Percentiles rank a stretch among this genome's conserved stretches.
Conservation (phyloP, 371 early-diverging fungal genomes). For the Syncephalastrum contaminatum region DNA sequence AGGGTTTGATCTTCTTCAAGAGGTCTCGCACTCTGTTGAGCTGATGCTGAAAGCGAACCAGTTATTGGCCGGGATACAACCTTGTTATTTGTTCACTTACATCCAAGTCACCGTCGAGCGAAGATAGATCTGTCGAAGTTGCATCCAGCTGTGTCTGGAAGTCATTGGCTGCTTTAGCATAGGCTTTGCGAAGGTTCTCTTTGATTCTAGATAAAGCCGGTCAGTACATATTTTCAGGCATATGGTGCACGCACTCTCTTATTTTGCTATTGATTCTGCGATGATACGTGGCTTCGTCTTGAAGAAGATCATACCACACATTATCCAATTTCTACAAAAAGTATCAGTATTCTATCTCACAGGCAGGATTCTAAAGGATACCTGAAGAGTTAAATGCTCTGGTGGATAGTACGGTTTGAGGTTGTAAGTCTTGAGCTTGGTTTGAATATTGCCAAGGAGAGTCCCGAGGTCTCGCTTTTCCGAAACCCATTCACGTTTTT, state of each 20-base stretch:
- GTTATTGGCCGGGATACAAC: background rate
- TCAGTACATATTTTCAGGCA: background rate
- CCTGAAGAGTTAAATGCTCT: conserved; percentile 61
- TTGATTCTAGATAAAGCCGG: conserved; percentile 59
- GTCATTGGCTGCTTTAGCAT: conserved; percentile 77
- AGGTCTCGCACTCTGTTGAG: conserved; percentile 59
- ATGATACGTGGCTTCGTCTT: conserved; percentile 77
- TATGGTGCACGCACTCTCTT: conserved; percentile 58
- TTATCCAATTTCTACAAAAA: conserved; percentile 70
- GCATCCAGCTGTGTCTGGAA: conserved; percentile 67
- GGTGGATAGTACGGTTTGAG: conserved; percentile 84
- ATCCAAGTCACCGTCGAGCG: conserved; percentile 70
- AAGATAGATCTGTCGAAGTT: conserved; percentile 64
- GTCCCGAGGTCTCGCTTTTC: conserved; percentile 89
- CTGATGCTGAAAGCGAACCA: conserved; percentile 57
- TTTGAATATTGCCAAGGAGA: conserved; percentile 90
- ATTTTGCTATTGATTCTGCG: conserved; percentile 78
- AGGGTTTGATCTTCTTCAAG: conserved; percentile 23
- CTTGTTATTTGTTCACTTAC: conserved; percentile 24
- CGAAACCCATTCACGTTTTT: conserved; percentile 85
- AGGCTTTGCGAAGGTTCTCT: conserved; percentile 69
- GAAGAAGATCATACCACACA: conserved; percentile 70
- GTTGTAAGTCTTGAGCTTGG: conserved; percentile 92
- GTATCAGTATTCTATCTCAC: background rate
- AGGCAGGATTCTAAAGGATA: conserved; percentile 8